Evolutionary conservation across 495 filamentous ascomycete genomes (phyloP).

Genomic region (Xylaria scruposa): DNA sequence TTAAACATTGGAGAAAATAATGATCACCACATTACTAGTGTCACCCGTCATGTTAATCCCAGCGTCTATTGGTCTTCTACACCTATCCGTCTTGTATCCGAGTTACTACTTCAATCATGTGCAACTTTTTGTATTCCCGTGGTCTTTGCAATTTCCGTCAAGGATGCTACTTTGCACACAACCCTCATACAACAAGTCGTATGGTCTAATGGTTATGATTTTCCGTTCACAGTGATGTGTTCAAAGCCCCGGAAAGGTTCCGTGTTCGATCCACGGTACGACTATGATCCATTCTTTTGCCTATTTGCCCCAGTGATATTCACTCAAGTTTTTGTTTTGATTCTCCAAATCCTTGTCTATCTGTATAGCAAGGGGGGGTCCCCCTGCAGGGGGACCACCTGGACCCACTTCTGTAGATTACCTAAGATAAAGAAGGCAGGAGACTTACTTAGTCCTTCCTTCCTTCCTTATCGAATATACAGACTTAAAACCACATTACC

Average conservation of each 20-base stretch:
- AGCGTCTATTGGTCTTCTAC: not conserved
- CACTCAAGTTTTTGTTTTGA: not conserved
- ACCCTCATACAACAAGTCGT: constrained; percentile 8
- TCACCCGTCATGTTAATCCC: not conserved
- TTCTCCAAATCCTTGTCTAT: not conserved
- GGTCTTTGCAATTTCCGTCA: not conserved
- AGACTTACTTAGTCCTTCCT: too few species aligned
- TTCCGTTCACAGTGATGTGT: constrained; percentile 29
- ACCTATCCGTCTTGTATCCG: not conserved
- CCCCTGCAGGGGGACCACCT: too few species aligned
- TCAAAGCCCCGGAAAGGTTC: constrained; percentile 29
- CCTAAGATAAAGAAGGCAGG: too few species aligned
- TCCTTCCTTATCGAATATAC: too few species aligned
- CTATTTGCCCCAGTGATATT: not conserved
- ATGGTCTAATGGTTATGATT: constrained; percentile 37
- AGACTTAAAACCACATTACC: too few species aligned
- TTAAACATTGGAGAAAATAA: not conserved
- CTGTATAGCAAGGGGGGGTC: too few species aligned
- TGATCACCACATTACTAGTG: not conserved
- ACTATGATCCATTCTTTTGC: constrained; percentile 22
- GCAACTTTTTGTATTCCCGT: not conserved
- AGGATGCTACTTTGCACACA: not conserved
- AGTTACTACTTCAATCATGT: too few species aligned
- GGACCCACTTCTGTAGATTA: too few species aligned
- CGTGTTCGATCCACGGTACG: constrained; percentile 36